Evolutionary conservation across 371 early-diverging fungal genomes (phyloP), one percentile per base, ranked within the genome.

Genomic region (Mucor mucedo): DNA sequence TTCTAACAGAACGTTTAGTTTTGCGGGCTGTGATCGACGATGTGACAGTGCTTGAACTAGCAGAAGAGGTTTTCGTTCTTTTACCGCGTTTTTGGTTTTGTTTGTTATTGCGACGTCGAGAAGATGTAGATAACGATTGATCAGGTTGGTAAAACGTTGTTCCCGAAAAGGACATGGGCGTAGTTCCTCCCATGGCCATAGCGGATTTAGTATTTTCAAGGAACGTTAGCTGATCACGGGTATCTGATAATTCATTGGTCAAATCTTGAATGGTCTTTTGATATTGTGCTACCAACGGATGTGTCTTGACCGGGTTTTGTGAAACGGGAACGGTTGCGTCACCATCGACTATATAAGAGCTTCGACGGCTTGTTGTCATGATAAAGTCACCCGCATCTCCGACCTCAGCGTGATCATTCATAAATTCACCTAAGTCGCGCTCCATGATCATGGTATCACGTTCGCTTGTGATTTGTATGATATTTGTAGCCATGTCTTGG

Each of bases 371-470:
- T 14, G 66, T 42, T 41, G 57, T 27, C 33, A 53, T 5, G 4
- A n/a, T 5, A 16, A 27, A 7, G 55, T 52, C 44, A 40, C 47
- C 47, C 7, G 33, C 13, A 10, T 44, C 30, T 7, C 33, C 62
- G 27, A 52, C 48, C 27, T 42, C 52, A 39, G 6, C 42, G 48
- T 61, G 63, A 16, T 65, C 44, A 35, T 62, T 61, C 58, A 79
- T 75, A 38, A 78, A 74, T 40, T 72, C 78, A 9, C 72, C 71
- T 13, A 79, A 69, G 52, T 81, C 85, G 41, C 81, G 78, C 55
- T 87, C 86, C 67, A 86, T 82, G 39, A 85, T 52, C 14, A 87
- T 65, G 1, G 87, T 84, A 44, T 89, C 87, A 42, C 86, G 85
- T 61, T 89, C 87, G 21, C 85, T 85, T 3, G 82, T 78, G n/a